Evolutionary conservation across 2,329 filamentous ascomycete genomes (phyloP).

Genomic region (Ascochyta fabae): DNA sequence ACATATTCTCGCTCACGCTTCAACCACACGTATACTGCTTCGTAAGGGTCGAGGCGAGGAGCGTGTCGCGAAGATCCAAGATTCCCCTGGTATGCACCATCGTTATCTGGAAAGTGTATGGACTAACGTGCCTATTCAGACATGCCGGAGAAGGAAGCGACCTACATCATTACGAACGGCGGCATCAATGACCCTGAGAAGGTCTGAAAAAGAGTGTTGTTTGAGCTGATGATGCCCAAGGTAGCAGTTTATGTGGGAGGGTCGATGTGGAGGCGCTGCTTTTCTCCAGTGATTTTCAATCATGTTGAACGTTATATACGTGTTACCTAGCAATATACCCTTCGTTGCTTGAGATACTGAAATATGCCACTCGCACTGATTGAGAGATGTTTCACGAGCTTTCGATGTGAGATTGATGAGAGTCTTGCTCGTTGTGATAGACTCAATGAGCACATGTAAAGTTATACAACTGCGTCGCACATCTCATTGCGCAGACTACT

Average conservation of each 20-base stretch:
- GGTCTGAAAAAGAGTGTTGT: constrained; percentile 45
- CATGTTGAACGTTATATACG: not conserved
- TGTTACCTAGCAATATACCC: not conserved
- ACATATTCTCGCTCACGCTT: constrained; percentile 73
- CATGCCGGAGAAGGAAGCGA: constrained; percentile 72
- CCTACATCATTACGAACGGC: constrained; percentile 72
- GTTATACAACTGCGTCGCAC: no score
- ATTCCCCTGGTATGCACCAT: constrained; percentile 63
- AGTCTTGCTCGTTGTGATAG: no score
- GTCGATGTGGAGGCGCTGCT: not conserved
- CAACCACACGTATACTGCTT: constrained; percentile 69
- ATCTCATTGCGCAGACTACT: no score
- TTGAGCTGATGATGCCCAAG: not conserved
- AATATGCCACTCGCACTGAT: no score
- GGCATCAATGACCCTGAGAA: constrained; percentile 73
- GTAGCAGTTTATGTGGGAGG: not conserved
- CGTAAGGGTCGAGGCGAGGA: constrained; percentile 74
- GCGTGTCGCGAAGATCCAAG: constrained; percentile 72
- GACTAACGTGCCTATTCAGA: constrained; percentile 54
- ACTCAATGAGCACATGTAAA: no score
- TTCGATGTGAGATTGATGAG: no score
- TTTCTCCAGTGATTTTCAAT: not conserved
- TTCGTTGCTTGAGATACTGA: no score
- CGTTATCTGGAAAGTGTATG: not conserved
- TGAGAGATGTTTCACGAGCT: no score